Evolutionary conservation across 768 basidiomycete genomes (phyloP).

Genomic region (Tephrocybe sp.): DNA sequence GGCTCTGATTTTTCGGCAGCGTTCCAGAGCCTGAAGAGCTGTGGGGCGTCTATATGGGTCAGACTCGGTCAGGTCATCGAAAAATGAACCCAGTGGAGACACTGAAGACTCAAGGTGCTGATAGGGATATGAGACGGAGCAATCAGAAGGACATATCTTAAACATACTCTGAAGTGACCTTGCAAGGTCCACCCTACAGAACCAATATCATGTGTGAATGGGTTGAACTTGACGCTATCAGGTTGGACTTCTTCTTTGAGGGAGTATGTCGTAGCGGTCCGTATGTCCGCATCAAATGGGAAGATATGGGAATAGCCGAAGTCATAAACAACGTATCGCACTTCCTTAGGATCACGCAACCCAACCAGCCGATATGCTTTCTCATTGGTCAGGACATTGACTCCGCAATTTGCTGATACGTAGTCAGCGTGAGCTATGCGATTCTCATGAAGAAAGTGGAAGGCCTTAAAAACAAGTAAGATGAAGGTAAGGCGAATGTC

Average conservation of each 20-base stretch:
- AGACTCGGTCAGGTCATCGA: too few relatives aligned
- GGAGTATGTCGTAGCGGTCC: neutral
- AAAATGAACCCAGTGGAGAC: neutral
- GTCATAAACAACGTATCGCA: neutral
- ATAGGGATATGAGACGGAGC: neutral
- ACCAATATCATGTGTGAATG: neutral
- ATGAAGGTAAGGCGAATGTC: neutral
- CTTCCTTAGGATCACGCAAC: neutral
- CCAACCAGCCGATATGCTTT: neutral
- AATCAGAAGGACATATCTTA: neutral
- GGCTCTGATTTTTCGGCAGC: too few relatives aligned
- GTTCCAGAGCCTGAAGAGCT: too few relatives aligned
- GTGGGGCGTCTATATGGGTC: too few relatives aligned
- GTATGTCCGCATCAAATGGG: neutral
- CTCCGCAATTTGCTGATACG: conserved; percentile 12
- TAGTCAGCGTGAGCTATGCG: conserved; percentile 17
- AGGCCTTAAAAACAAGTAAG: neutral
- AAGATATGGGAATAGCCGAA: neutral
- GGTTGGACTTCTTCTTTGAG: neutral
- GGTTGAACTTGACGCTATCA: neutral
- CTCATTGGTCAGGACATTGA: conserved; percentile 7
- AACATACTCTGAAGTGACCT: neutral
- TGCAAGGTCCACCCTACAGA: neutral
- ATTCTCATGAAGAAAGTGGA: conserved; percentile 16
- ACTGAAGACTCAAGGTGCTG: neutral